These are phyloP conservation scores for Mycena amicta DNA, from an alignment of 768 basidiomycete genomes.

Conservation along the genomic window DNA sequence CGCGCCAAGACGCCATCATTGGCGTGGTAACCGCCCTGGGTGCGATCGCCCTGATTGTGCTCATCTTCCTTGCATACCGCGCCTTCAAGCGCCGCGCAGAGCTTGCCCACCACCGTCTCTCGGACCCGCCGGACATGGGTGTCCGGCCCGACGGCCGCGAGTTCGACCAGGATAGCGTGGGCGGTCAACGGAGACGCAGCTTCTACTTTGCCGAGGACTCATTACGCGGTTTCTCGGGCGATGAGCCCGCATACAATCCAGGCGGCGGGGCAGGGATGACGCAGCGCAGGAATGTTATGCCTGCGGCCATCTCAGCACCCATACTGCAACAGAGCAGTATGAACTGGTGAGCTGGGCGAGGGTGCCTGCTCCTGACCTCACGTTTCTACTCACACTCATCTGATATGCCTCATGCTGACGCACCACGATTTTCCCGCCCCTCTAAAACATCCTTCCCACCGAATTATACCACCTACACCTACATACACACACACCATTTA, in stretches of 20 bases:
- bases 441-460: background rate
- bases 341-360: conserved; percentile 78
- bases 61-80: conserved; percentile 72
- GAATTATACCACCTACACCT: background rate
- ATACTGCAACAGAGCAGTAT: conserved; percentile 80
- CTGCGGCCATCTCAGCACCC: conserved; percentile 73
- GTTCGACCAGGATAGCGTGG: conserved; percentile 77
- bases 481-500: background rate
- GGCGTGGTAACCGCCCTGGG: conserved; percentile 87
- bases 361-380: background rate
- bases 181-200: conserved; percentile 70
- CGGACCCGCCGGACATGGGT: conserved; percentile 48
- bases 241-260: conserved; percentile 1
- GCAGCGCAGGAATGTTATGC: conserved; percentile 60
- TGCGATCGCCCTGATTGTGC: conserved; percentile 70
- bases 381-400: background rate
- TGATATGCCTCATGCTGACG: background rate
- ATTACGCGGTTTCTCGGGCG: conserved; percentile 57
- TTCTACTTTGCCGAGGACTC: conserved; percentile 91
- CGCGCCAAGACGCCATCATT: conserved; percentile 84
- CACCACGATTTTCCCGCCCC: too few relatives aligned
- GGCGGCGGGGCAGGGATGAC: conserved; percentile 42
- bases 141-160: conserved; percentile 65
- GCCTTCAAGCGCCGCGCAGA: conserved; percentile 68
- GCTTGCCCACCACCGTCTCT: conserved; percentile 70